Evolutionary conservation across 2,329 filamentous ascomycete species (phyloP).

Genomic region (Cordyceps javanica): DNA sequence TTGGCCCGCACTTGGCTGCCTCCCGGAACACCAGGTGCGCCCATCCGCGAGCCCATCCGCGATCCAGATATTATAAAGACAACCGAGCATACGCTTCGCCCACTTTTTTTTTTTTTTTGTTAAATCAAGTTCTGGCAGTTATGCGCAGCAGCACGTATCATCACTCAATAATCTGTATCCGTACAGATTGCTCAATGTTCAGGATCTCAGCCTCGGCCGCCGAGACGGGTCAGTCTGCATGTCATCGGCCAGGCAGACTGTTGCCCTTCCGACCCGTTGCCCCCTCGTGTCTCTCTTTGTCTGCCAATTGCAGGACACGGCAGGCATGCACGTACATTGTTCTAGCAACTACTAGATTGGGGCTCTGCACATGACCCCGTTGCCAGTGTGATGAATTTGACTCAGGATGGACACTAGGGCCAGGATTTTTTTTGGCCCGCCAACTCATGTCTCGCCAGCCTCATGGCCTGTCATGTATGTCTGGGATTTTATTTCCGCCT

Average conservation of each 20-base stretch:
- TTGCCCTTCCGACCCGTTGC: neutral
- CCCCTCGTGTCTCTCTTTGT: neutral
- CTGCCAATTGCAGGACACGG: neutral
- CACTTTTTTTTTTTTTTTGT: no score
- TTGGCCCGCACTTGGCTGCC: neutral
- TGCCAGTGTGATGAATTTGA: neutral
- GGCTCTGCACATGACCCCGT: neutral
- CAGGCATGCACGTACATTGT: neutral
- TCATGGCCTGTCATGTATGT: conserved; percentile 3
- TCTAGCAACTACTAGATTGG: neutral
- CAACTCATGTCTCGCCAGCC: neutral
- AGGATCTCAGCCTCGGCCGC: neutral
- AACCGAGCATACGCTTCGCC: no score
- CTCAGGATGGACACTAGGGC: neutral
- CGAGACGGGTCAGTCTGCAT: neutral
- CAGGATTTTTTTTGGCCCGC: neutral
- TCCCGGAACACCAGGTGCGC: neutral
- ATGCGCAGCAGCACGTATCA: no score
- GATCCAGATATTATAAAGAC: no score
- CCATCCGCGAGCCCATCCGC: neutral
- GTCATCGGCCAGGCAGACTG: neutral
- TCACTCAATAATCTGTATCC: no score
- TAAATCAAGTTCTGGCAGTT: no score
- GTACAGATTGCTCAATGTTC: neutral
- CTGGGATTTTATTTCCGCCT: conserved; percentile 8